phyloP scores from a whole-genome alignment of 2,329 filamentous ascomycete species.

The Ophiostoma populinum region DNA sequence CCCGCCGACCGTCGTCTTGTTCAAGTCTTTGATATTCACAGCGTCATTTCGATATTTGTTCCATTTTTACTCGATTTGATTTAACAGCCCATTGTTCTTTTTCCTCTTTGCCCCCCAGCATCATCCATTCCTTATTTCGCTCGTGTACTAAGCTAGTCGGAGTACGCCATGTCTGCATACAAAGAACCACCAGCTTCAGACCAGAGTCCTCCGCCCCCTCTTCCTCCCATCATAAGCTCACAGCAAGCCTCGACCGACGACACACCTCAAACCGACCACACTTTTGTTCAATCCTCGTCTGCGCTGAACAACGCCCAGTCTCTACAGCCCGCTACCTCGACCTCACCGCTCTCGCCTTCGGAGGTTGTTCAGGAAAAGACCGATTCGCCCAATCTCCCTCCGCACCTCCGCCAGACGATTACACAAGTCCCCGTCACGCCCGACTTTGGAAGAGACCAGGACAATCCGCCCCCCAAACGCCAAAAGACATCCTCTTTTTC shows the following conservation, averaged over 20 bases:
- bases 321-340: too few relatives aligned
- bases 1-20: not conserved
- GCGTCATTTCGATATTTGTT: not conserved
- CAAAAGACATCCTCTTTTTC: conserved; percentile 9
- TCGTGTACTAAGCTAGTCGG: conserved; percentile 4
- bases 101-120: conserved; percentile 1
- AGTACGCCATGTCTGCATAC: conserved; percentile 3
- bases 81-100: not conserved
- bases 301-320: too few relatives aligned
- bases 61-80: not conserved
- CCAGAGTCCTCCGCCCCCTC: conserved; percentile 1
- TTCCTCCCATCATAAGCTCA: not conserved
- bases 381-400: conserved; percentile 14
- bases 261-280: not conserved
- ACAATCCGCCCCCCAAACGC: conserved; percentile 20
- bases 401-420: conserved; percentile 19
- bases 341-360: conserved; percentile 4
- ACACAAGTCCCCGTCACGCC: conserved; percentile 24
- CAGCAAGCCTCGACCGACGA: not conserved
- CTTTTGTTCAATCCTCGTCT: too few relatives aligned
- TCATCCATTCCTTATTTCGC: not conserved
- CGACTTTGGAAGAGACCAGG: conserved; percentile 17
- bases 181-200: conserved; percentile 4
- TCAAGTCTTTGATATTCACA: not conserved
- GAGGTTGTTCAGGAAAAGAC: conserved; percentile 1